Evolutionary conservation across 2,329 filamentous ascomycete species (phyloP), one percentile per base, ranked within the genome.

Genomic region (Cordyceps pruinosa): DNA sequence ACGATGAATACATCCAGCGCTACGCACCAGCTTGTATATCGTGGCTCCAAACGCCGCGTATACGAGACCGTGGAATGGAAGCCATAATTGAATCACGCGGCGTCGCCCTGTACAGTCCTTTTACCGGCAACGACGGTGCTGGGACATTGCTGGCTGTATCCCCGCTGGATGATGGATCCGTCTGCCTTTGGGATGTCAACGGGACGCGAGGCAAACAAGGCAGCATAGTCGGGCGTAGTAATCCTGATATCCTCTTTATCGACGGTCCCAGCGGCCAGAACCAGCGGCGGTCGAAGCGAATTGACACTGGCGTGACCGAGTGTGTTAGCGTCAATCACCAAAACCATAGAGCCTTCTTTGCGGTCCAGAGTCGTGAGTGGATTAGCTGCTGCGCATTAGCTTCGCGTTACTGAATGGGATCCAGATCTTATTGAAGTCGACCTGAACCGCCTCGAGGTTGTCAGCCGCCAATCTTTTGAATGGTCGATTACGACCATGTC

Each of bases 401-500:
- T 51, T 8, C 47, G 60, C 42, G 54, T 47, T 32, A 48, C 51
- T 52, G 5, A 53, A 26, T 34, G n/a, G 46, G 26, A 26, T 5
- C 48, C n/a, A 74, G 72, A 83, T 39, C 79, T 97, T 5, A 85
- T 91, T 53, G 90, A 96, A 67, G 82, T 97, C 23, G 91, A 97
- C 68, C 77, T 97, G 47, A 77, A 82, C 59, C 89, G 87, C 0
- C 73, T 96, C 12, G 78, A 84, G 53, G 76, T 90, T 3, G 75
- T 91, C 5, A 86, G 84, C 23, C 81, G 84, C 56, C 82, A 88
- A 57, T 80, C 79, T 4, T 97, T 90, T 64, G 87, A 91, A 1
- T 92, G 87, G 77, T 84, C 87, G 30, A 90, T 97, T 62, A 93
- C 89, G 39, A 87, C 90, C 1, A 73, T 97, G 19, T 97, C 92